Evolutionary conservation across 148 eudicot species (phyloP), one percentile per base, ranked within the genome.

Genomic region (Silene uniflora): DNA sequence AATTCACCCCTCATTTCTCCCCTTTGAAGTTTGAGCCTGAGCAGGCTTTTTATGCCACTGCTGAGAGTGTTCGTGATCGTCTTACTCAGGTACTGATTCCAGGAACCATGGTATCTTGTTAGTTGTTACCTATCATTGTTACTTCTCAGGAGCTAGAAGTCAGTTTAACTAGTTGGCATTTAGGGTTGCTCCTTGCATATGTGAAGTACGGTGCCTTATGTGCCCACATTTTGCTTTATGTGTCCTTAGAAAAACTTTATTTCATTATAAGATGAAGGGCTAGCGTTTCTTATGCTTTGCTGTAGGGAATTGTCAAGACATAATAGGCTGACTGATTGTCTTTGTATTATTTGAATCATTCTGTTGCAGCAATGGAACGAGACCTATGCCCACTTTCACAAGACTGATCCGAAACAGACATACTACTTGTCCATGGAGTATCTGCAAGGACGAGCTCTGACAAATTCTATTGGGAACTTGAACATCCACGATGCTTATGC

Each of bases 391-490:
- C 96, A 92, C 78, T 95, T 84, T 85, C 96, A 95, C 86, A 85
- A 87, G 85, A 81, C 78, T 67, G 89, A 95, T 82, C 97, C 96
- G 23, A 95, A 95, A 87, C 97, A 95, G 83, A 95, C 99, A 67
- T 95, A 95, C 90, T 95, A 95, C 74, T 78, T 95, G 67, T 95
- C 99, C 76, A 95, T 95, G 99, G 99, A 92, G 85, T 90, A 89
- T 82, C 91, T 95, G 56, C 99, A 95, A 84, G 99, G 99, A 66
- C 92, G 99, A 81, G 92, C 99, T 69, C 76, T 95, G 83, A 88
- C 97, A 54, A 92, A 95, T 87, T 97, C 97, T 64, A 86, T 95
- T 69, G 99, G 99, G 60, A 95, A 92, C 87, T 88, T 95, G 81
- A 85, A 86, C 83, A 82, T 90, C 71, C 90, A 84, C 80, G 86